Conservation (phyloP, 768 basidiomycete genomes). For the Favolaschia claudopus region DNA sequence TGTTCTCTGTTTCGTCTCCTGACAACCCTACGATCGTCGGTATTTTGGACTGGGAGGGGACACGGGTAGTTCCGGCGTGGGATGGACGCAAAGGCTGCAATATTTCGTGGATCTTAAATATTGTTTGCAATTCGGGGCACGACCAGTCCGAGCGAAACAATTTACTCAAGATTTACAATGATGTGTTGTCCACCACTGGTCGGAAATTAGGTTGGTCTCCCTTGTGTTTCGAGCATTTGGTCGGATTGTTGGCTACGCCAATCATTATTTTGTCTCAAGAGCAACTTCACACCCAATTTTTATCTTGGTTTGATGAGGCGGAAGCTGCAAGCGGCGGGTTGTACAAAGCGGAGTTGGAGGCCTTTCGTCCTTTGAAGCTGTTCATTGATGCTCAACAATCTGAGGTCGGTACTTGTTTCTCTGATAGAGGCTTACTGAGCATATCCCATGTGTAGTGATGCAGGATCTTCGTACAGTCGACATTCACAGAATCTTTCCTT, state of each 20-base stretch:
- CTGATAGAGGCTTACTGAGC: too few relatives aligned
- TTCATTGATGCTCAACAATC: too few relatives aligned
- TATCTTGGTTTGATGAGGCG: not conserved
- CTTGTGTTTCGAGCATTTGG: not conserved
- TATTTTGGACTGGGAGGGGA: not conserved
- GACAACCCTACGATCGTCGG: not conserved
- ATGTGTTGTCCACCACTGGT: not conserved
- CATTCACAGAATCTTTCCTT: too few relatives aligned
- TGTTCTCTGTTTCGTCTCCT: not conserved
- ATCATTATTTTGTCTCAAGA: not conserved
- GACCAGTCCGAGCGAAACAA: not conserved
- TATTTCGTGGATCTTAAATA: not conserved
- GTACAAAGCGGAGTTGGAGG: not conserved
- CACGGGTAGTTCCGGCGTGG: not conserved
- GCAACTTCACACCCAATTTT: not conserved
- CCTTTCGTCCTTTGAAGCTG: too few relatives aligned
- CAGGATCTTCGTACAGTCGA: too few relatives aligned
- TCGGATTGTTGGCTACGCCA: not conserved
- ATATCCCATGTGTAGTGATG: too few relatives aligned
- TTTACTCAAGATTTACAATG: not conserved
- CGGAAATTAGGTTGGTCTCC: not conserved
- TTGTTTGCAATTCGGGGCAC: too few relatives aligned
- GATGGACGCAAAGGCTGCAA: not conserved
- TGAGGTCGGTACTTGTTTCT: too few relatives aligned
- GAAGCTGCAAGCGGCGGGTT: not conserved